These are phyloP conservation scores for Eucalyptus globulus DNA, from an alignment of 345 rosid genomes.

Conservation along the genomic window DNA sequence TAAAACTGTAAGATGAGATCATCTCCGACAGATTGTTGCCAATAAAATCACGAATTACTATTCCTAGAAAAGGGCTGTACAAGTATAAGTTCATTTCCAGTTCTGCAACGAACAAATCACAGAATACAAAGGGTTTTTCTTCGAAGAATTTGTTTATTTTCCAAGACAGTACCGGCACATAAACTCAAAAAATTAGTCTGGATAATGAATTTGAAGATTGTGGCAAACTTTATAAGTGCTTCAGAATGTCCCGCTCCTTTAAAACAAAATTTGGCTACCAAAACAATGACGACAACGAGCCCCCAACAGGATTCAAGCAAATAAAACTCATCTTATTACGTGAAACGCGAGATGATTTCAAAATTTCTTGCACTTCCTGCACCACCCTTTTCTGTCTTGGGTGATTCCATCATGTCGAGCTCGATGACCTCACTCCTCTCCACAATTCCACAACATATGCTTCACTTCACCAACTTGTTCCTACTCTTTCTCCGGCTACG, in stretches of 20 bases:
- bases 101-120: neutral
- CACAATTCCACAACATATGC: neutral
- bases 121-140: neutral
- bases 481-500: neutral
- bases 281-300: neutral
- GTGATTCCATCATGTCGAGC: neutral
- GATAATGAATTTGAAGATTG: neutral
- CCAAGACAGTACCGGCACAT: neutral
- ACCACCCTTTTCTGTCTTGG: neutral
- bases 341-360: neutral
- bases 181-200: neutral
- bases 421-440: neutral
- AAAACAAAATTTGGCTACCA: neutral
- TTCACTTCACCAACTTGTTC: neutral
- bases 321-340: neutral
- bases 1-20: neutral
- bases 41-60: neutral
- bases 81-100: neutral
- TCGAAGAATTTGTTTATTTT: neutral
- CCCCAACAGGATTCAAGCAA: neutral
- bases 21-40: neutral
- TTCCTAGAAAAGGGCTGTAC: neutral
- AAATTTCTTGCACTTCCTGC: neutral
- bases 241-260: neutral
- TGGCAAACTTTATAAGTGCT: neutral